phyloP scores from a whole-genome alignment of 345 rosid genomes.

The Eucalyptus caleyi region DNA sequence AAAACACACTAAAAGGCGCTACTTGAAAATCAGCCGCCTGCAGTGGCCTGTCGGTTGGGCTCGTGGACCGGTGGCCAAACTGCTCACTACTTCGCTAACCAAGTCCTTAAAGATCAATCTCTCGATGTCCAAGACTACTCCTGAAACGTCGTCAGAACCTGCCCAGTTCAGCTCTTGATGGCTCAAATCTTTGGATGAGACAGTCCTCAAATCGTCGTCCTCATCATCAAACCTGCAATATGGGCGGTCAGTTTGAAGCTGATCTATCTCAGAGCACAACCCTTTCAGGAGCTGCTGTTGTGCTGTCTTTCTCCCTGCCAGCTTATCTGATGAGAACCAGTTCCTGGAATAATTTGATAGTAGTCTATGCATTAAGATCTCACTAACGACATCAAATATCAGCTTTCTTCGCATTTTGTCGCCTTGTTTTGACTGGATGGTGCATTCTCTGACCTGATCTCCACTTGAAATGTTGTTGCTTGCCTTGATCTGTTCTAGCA shows the following conservation, averaged over 20 bases:
- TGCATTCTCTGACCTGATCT: conserved; percentile 5
- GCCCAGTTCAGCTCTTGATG: conserved; percentile 39
- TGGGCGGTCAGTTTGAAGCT: conserved; percentile 28
- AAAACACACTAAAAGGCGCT: not conserved
- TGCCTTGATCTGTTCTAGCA: conserved; percentile 47
- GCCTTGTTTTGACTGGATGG: conserved; percentile 5
- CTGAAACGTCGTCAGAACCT: conserved; percentile 35
- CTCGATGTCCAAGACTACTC: conserved; percentile 58
- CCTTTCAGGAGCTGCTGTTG: conserved; percentile 39
- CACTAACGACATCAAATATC: conserved; percentile 61
- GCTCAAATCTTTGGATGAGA: conserved; percentile 40
- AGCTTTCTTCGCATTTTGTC: conserved; percentile 52
- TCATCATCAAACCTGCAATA: conserved; percentile 31
- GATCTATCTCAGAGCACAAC: conserved; percentile 57
- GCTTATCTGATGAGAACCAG: conserved; percentile 8
- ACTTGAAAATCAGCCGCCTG: conserved; percentile 38
- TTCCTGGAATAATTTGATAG: conserved; percentile 14
- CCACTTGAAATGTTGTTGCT: conserved; percentile 9
- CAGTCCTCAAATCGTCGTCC: conserved; percentile 25
- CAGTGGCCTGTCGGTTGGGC: conserved; percentile 17
- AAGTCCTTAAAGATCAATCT: conserved; percentile 80
- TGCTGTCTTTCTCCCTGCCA: conserved; percentile 11
- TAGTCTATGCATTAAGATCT: conserved; percentile 39
- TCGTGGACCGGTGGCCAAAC: conserved; percentile 16
- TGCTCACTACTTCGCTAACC: conserved; percentile 47